Evolutionary conservation across 768 basidiomycete species (phyloP), one percentile per base, ranked within the genome.

Genomic region (Porphyrellus cyaneotinctus): DNA sequence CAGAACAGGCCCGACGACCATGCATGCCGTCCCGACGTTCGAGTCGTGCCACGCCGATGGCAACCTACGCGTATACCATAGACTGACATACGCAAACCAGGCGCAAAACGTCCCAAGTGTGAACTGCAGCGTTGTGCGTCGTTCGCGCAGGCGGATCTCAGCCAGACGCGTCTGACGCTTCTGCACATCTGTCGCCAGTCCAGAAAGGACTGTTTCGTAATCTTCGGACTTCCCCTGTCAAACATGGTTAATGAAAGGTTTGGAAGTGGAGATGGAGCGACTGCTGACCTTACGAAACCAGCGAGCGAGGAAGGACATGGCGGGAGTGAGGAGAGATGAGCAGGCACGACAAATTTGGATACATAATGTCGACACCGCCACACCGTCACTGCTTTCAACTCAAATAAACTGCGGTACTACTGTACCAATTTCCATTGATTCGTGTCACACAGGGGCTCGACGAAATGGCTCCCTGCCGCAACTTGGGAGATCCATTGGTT

Each of bases 111-210:
- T 84, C 66, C 91, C 93, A 3, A 91, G 65, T 0, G 93, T 91
- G 44, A 85, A 83, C 41, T 87, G 75, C 46, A 91, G 74, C 18
- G 87, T 88, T 1, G 90, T 77, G 10, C 91, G 78, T 28, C 89
- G 81, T 69, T 95, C 91, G 37, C 92, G 82, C 49, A 90, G 71
- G n/a, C 89, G 83, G 58, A 95, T 88, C 64, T 91, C 91, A 2
- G 86, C 82, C 15, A 94, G 80, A 52, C 80, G 78, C 37, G 80
- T 75, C 69, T 89, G 85, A 14, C 87, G 82, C 55, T 85, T 83
- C 63, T 83, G 79, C 51, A 94, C 86, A 63, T 87, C 81, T 22
- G 72, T 67, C 10, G 84, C 83, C 48, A 94, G 77, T 41, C 73
- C 69, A 22, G 85, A 78, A 26, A 94, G 80, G 52, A 89, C 71